A percentile compares a stretch with the other conserved stretches of the same genome.
Conservation (phyloP, 2,329 filamentous ascomycete genomes). For the Gremmenia infestans region DNA sequence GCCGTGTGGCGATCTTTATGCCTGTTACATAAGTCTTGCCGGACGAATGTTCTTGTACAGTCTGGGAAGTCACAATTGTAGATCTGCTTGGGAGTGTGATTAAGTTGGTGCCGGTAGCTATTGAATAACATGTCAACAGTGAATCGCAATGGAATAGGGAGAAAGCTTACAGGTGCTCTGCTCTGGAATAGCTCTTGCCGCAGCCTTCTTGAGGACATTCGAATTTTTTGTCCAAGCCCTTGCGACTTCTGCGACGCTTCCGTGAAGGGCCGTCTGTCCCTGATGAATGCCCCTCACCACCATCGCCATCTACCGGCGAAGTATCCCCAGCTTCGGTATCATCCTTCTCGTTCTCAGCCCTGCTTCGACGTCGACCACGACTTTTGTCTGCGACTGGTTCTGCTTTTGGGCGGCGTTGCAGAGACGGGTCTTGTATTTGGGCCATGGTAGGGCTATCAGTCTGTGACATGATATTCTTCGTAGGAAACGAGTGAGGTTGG, state of each 20-base stretch:
- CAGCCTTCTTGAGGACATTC: constrained; percentile 82
- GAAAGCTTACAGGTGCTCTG: constrained; percentile 76
- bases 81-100: constrained; percentile 93
- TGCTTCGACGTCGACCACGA: constrained; percentile 29
- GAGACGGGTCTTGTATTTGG: constrained; percentile 21
- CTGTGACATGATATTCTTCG: constrained; percentile 24
- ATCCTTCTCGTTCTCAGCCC: constrained; percentile 19
- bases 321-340: constrained; percentile 23
- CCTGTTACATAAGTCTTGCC: constrained; percentile 85
- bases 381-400: constrained; percentile 25
- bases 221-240: constrained; percentile 75
- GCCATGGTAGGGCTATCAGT: constrained; percentile 23
- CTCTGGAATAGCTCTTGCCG: constrained; percentile 92
- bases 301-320: constrained; percentile 20
- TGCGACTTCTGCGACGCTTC: constrained; percentile 66
- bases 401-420: constrained; percentile 22
- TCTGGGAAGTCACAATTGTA: constrained; percentile 91
- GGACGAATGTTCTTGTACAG: constrained; percentile 85
- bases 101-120: constrained; percentile 85
- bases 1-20: constrained; percentile 78
- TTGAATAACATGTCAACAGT: constrained; percentile 8
- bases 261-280: constrained; percentile 31
- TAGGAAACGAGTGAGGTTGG: constrained; percentile 23
- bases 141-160: neutral
- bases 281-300: constrained; percentile 27